Evolutionary conservation across 2,329 filamentous ascomycete species (phyloP).

Genomic region (Sclerotinia subarctica): DNA sequence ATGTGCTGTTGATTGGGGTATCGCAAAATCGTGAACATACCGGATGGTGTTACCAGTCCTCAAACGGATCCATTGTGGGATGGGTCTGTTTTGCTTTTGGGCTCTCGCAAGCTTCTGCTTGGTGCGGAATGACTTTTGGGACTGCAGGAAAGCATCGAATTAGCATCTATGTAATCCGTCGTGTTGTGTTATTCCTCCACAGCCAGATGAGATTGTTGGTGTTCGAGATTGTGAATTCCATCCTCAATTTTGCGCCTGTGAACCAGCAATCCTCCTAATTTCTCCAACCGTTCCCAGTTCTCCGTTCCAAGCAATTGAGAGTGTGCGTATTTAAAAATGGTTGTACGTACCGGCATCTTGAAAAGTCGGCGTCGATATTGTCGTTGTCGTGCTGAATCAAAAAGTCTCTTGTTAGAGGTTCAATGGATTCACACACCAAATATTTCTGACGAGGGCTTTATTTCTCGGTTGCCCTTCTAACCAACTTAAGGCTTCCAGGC

Average conservation of each 20-base stretch:
- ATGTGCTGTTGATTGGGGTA: conserved; percentile 3
- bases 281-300: neutral
- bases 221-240: conserved; percentile 5
- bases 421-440: conserved; percentile 12
- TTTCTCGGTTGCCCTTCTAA: conserved; percentile 18
- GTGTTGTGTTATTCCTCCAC: conserved; percentile 18
- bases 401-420: conserved; percentile 6
- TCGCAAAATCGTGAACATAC: conserved; percentile 50
- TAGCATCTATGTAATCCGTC: conserved; percentile 26
- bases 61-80: conserved; percentile 99
- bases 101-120: conserved; percentile 99
- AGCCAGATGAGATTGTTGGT: neutral
- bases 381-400: conserved; percentile 19
- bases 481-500: conserved; percentile 2
- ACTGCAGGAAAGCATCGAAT: conserved; percentile 53
- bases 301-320: neutral
- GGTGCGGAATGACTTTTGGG: conserved; percentile 99
- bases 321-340: neutral
- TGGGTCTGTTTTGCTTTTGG: conserved; percentile 99
- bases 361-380: conserved; percentile 40
- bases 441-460: conserved; percentile 22
- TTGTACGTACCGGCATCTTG: conserved; percentile 54
- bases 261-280: neutral
- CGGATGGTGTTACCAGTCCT: conserved; percentile 99
- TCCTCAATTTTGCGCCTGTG: neutral